Percentiles rank a stretch among this genome's conserved stretches.
phyloP scores from a whole-genome alignment of 768 basidiomycete species.

The Imleria badia region DNA sequence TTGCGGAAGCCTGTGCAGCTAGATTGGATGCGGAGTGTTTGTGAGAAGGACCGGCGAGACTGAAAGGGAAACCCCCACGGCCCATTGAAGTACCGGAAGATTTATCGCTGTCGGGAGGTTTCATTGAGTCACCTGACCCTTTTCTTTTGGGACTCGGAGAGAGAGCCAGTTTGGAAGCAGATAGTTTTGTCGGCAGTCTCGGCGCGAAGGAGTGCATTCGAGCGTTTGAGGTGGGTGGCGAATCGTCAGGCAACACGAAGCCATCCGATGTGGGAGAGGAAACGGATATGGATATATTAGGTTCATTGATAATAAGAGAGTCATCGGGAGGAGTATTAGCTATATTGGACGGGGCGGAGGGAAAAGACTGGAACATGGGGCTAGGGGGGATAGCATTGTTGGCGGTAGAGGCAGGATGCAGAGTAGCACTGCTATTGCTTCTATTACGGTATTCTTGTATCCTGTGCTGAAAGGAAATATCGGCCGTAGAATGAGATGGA shows the following conservation, averaged over 20 bases:
- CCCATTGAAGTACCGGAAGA: conserved; percentile 1
- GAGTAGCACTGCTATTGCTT: conserved; percentile 56
- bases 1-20: conserved; percentile 9
- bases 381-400: conserved; percentile 27
- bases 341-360: conserved; percentile 28
- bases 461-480: conserved; percentile 57
- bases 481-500: conserved; percentile 36
- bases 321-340: conserved; percentile 24
- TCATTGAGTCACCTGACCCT: conserved; percentile 40
- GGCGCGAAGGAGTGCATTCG: conserved; percentile 73
- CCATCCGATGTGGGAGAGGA: conserved; percentile 43
- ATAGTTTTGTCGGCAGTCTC: conserved; percentile 66
- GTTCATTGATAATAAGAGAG: conserved; percentile 20
- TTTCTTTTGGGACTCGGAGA: conserved; percentile 57
- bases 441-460: conserved; percentile 64
- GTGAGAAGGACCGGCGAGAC: conserved; percentile 26
- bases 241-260: conserved; percentile 32
- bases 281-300: conserved; percentile 48
- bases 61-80: conserved; percentile 34
- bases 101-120: conserved; percentile 33
- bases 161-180: conserved; percentile 48
- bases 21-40: conserved; percentile 27
- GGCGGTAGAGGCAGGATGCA: conserved; percentile 36
- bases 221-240: conserved; percentile 48
- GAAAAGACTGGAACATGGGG: conserved; percentile 43